Conservation (phyloP, 2,329 filamentous ascomycete species). For the Diplodia scrobiculata region DNA sequence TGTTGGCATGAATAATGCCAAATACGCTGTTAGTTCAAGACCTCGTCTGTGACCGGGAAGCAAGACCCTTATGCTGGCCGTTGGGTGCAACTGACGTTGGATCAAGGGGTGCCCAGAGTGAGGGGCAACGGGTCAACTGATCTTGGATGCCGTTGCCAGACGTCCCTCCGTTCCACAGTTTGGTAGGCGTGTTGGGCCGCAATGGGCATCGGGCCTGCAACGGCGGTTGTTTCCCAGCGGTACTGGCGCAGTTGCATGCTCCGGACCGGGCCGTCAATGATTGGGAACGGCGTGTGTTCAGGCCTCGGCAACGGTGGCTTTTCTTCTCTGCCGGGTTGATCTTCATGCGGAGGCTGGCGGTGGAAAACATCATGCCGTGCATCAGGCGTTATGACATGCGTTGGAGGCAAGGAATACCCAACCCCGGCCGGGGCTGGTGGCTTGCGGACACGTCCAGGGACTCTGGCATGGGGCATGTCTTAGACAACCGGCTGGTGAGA, state of each 20-base stretch:
- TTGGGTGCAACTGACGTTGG: not conserved
- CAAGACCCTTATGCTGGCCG: not conserved
- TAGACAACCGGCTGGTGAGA: not conserved
- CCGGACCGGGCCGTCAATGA: constrained; percentile 15
- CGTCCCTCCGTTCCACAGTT: not conserved
- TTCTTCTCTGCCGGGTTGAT: constrained; percentile 11
- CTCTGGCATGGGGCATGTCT: constrained; percentile 3
- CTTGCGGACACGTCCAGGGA: constrained; percentile 18
- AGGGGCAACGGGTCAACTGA: constrained; percentile 17
- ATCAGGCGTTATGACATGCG: constrained; percentile 16
- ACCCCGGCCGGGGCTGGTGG: constrained; percentile 2
- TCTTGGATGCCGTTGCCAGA: not conserved
- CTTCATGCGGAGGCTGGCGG: constrained; percentile 14
- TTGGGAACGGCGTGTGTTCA: constrained; percentile 1
- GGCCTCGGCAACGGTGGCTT: not conserved
- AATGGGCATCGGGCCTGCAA: not conserved
- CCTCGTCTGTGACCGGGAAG: not conserved
- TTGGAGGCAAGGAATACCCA: constrained; percentile 14
- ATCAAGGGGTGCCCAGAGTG: not conserved
- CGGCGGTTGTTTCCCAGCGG: not conserved
- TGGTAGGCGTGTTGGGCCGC: constrained; percentile 11
- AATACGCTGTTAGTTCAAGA: not conserved
- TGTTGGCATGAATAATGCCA: not conserved
- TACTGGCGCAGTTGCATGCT: constrained; percentile 4
- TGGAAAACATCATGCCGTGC: constrained; percentile 17